phyloP scores from a whole-genome alignment of 129 eudicot genomes.

The Helichrysum umbraculigerum region DNA sequence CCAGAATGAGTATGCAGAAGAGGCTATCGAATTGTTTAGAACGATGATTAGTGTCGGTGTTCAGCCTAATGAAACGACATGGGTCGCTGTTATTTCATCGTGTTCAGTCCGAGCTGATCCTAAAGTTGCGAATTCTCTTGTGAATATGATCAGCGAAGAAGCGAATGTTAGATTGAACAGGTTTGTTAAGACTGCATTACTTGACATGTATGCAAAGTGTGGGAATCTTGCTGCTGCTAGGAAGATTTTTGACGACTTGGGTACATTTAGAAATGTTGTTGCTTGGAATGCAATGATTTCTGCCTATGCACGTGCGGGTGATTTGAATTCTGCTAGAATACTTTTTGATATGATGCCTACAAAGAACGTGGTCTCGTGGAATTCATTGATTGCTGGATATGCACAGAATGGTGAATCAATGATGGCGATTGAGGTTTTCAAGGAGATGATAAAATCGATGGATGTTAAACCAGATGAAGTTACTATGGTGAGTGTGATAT shows the following conservation, averaged over 20 bases:
- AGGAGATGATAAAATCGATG: constrained; percentile 43
- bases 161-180: constrained; percentile 38
- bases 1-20: constrained; percentile 63
- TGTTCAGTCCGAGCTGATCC: constrained; percentile 65
- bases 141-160: constrained; percentile 41
- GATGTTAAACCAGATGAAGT: constrained; percentile 66
- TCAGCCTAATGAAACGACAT: constrained; percentile 68
- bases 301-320: constrained; percentile 67
- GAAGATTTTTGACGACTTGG: constrained; percentile 57
- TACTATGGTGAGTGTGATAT: constrained; percentile 71
- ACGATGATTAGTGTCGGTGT: constrained; percentile 51
- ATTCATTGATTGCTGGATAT: constrained; percentile 78
- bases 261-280: constrained; percentile 44
- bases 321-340: constrained; percentile 60
- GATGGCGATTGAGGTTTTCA: constrained; percentile 62
- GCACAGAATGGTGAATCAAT: constrained; percentile 80
- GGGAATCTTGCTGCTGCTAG: constrained; percentile 68
- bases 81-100: constrained; percentile 67
- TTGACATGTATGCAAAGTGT: constrained; percentile 85
- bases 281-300: constrained; percentile 88
- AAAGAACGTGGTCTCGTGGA: constrained; percentile 77
- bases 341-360: constrained; percentile 63
- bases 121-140: constrained; percentile 50
- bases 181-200: constrained; percentile 67
- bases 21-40: constrained; percentile 47